Conservation (phyloP, 805 yeast genomes). For the Kurtzmaniella fragi region DNA sequence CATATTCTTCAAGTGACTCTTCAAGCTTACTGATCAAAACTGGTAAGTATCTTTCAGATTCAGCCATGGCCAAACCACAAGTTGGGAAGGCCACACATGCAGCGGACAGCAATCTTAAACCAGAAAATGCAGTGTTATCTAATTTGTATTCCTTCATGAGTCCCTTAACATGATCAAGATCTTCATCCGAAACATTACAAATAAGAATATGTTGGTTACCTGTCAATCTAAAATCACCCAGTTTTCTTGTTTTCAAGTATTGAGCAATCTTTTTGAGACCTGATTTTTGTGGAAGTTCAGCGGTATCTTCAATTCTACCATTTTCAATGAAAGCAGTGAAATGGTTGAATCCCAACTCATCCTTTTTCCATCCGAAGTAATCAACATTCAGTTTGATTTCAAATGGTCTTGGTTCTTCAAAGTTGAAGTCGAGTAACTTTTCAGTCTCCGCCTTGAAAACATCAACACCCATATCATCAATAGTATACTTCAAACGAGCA, state of each 20-base stretch:
- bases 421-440: slow-evolving; percentile 71
- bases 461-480: slow-evolving; percentile 90
- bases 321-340: slow-evolving; percentile 93
- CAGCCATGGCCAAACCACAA: slow-evolving; percentile 99
- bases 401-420: slow-evolving; percentile 65
- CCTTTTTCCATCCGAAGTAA: slow-evolving; percentile 90
- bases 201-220: slow-evolving; percentile 92
- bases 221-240: slow-evolving; percentile 87
- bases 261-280: slow-evolving; percentile 80
- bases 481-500: slow-evolving; percentile 94
- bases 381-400: slow-evolving; percentile 85
- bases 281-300: slow-evolving; percentile 82
- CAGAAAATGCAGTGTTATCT: slow-evolving; percentile 79
- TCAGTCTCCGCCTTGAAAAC: slow-evolving; percentile 77
- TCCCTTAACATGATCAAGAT: slow-evolving; percentile 56
- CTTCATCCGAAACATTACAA: slow-evolving; percentile 66
- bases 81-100: slow-evolving; percentile 99
- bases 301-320: slow-evolving; percentile 92
- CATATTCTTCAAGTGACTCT: slow-evolving; percentile 82
- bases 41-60: slow-evolving; percentile 90
- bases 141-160: slow-evolving; percentile 69
- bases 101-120: slow-evolving; percentile 82
- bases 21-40: slow-evolving; percentile 77
- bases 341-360: slow-evolving; percentile 78
- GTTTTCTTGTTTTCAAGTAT: slow-evolving; percentile 50